Conservation (phyloP, 108 stramenopile species). For the Discostella pseudostelligera region DNA sequence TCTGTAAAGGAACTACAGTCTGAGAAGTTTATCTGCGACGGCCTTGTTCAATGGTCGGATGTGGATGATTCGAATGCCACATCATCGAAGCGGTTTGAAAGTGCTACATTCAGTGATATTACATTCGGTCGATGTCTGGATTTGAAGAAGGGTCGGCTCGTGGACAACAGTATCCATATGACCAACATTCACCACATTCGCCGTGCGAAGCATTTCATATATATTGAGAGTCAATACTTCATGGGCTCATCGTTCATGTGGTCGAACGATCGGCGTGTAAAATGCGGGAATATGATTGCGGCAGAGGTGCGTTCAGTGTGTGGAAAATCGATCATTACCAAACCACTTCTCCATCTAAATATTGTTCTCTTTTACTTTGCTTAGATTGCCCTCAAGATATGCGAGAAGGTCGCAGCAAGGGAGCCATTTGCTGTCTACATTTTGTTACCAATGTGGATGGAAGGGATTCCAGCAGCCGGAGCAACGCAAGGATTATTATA, state of each 20-base stretch:
- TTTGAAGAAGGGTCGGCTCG: conserved; percentile 42
- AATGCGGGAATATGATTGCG: conserved; percentile 60
- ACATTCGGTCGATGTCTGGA: conserved; percentile 33
- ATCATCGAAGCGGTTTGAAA: conserved; percentile 28
- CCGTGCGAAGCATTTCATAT: conserved; percentile 55
- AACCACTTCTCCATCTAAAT: neutral
- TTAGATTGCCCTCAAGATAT: conserved; percentile 51
- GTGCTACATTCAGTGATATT: conserved; percentile 2
- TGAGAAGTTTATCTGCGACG: conserved; percentile 1
- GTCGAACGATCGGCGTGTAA: conserved; percentile 33
- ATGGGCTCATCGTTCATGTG: conserved; percentile 56
- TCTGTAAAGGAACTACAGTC: conserved; percentile 13
- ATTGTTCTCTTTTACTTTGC: neutral
- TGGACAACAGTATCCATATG: conserved; percentile 42
- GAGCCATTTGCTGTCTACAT: conserved; percentile 67
- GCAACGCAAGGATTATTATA: conserved; percentile 50
- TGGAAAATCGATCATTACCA: neutral
- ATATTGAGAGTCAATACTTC: conserved; percentile 63
- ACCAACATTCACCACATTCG: conserved; percentile 55
- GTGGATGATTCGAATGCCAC: conserved; percentile 25
- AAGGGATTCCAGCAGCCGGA: conserved; percentile 49
- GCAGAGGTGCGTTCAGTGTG: conserved; percentile 32
- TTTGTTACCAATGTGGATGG: conserved; percentile 60
- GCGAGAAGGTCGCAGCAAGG: conserved; percentile 55
- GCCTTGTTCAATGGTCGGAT: conserved; percentile 9